Percentiles rank a stretch among this genome's conserved stretches.
These are phyloP conservation scores for Chlorencoelia australis DNA, from an alignment of 2,329 filamentous ascomycete genomes.

Conservation along the genomic window DNA sequence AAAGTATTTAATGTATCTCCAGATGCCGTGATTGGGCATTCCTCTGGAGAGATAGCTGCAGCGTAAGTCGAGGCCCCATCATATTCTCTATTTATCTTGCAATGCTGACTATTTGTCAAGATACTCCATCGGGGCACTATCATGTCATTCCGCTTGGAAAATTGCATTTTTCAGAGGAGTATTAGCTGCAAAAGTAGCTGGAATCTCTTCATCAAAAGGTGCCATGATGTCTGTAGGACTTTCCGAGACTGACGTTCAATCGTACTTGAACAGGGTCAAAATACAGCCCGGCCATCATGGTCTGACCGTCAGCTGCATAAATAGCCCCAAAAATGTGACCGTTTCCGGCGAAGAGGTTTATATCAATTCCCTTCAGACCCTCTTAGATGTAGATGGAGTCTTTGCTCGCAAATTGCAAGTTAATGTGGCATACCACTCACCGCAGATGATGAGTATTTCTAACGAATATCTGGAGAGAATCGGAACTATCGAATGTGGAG, in stretches of 20 bases:
- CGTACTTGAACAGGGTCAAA: background rate
- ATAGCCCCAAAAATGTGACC: conserved; percentile 17
- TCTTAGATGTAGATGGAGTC: conserved; percentile 12
- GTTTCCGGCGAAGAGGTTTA: conserved; percentile 11
- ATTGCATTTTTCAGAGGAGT: conserved; percentile 12
- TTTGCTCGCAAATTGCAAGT: conserved; percentile 28
- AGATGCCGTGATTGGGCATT: conserved; percentile 20
- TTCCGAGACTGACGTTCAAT: conserved; percentile 2
- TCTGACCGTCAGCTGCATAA: conserved; percentile 26
- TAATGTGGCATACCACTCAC: conserved; percentile 33
- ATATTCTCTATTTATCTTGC: too few relatives aligned
- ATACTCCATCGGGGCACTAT: conserved; percentile 21
- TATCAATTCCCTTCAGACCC: conserved; percentile 1
- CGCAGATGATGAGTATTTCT: conserved; percentile 23
- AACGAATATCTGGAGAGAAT: conserved; percentile 15
- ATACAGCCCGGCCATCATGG: background rate
- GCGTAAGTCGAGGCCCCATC: conserved; percentile 12
- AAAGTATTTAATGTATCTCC: conserved; percentile 10
- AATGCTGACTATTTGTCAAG: background rate
- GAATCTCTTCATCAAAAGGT: conserved; percentile 22
- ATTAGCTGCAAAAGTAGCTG: conserved; percentile 8
- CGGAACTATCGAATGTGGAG: background rate
- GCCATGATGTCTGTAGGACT: conserved; percentile 43
- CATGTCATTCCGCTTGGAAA: conserved; percentile 4
- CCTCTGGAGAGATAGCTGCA: conserved; percentile 28